Evolutionary conservation across 2,329 filamentous ascomycete species (phyloP).

Genomic region (Biscogniauxia mediterranea): DNA sequence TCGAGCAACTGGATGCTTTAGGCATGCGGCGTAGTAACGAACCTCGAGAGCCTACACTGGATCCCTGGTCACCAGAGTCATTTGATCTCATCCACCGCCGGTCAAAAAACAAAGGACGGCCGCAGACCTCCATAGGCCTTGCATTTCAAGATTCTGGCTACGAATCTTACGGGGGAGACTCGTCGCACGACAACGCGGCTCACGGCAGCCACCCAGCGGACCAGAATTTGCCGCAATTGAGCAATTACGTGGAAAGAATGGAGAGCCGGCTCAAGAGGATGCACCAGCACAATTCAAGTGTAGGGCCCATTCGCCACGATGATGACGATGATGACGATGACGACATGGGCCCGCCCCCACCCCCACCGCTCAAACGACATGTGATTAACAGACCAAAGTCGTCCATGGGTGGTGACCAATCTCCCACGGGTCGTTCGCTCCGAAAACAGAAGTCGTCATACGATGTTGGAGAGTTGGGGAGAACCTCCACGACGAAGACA

Average conservation of each 20-base stretch:
- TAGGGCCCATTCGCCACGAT: slow-evolving; percentile 38
- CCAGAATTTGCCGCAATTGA: slow-evolving; percentile 66
- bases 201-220: slow-evolving; percentile 46
- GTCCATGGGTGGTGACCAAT: slow-evolving; percentile 46
- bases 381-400: slow-evolving; percentile 57
- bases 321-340: slow-evolving; percentile 43
- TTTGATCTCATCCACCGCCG: slow-evolving; percentile 60
- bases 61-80: slow-evolving; percentile 89
- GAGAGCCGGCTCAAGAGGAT: slow-evolving; percentile 74
- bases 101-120: slow-evolving; percentile 42
- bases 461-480: slow-evolving; percentile 70
- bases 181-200: slow-evolving; percentile 47
- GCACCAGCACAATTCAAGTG: slow-evolving; percentile 58
- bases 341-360: slow-evolving; percentile 27
- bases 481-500: slow-evolving; percentile 87
- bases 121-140: slow-evolving; percentile 74
- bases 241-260: slow-evolving; percentile 89
- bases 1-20: slow-evolving; percentile 90
- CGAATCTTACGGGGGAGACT: slow-evolving; percentile 56
- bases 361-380: slow-evolving; percentile 47
- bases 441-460: slow-evolving; percentile 72
- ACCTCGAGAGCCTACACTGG: slow-evolving; percentile 56
- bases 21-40: slow-evolving; percentile 58
- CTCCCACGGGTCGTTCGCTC: slow-evolving; percentile 45
- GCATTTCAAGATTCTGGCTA: slow-evolving; percentile 60